Conservation (phyloP, 441 rosid species). For the Gossypium davidsonii region DNA sequence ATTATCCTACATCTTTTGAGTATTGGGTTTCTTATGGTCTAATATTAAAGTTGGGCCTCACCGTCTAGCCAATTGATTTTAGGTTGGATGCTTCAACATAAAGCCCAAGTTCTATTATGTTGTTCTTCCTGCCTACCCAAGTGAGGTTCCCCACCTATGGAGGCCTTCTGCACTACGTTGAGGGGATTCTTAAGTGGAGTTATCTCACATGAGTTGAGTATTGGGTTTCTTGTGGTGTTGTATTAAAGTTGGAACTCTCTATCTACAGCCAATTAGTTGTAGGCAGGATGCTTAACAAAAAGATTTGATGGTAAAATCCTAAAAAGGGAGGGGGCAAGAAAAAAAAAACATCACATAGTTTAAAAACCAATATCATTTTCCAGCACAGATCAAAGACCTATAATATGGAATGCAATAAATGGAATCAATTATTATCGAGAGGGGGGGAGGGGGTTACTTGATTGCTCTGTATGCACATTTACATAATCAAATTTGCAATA, state of each 20-base stretch:
- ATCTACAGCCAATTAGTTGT: too few species aligned
- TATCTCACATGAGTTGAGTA: neutral
- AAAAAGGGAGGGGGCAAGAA: neutral
- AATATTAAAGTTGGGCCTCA: neutral
- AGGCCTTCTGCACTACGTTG: neutral
- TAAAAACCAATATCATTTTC: neutral
- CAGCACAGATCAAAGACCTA: slow-evolving; percentile 13
- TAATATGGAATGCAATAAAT: neutral
- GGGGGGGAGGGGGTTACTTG: neutral
- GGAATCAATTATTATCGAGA: neutral
- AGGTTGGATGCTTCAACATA: neutral
- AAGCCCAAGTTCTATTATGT: neutral
- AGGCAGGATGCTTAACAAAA: neutral
- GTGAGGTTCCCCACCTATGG: neutral
- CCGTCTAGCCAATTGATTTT: neutral
- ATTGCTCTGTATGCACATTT: neutral
- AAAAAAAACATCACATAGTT: neutral
- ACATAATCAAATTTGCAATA: neutral
- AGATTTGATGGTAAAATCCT: neutral
- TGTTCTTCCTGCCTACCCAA: neutral
- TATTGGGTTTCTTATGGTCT: neutral
- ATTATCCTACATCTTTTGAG: neutral
- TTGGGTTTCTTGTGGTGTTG: neutral
- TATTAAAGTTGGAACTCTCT: neutral
- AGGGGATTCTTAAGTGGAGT: neutral